Percentiles rank a stretch among this genome's conserved stretches.
Conservation (phyloP, 257 asterid species). For the Solanum commersonii region DNA sequence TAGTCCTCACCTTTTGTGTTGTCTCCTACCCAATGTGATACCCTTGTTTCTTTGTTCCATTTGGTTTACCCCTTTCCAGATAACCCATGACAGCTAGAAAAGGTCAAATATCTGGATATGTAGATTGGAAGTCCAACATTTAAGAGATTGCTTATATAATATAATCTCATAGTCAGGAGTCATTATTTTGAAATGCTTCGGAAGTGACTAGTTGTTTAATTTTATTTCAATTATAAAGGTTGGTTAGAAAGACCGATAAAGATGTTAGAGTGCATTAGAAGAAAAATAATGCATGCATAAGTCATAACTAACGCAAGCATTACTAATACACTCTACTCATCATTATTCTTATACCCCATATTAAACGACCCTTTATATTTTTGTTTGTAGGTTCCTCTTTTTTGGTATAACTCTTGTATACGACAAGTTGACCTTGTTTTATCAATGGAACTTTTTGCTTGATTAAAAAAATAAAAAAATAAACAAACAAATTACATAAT, state of each 20-base stretch:
- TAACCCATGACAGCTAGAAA: not conserved
- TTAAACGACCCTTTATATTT: too few species aligned
- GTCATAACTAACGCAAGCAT: too few species aligned
- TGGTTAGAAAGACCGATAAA: not conserved
- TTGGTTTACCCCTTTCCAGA: not conserved
- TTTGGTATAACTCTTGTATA: too few species aligned
- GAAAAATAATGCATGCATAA: too few species aligned
- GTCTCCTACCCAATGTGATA: not conserved
- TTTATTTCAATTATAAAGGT: too few species aligned
- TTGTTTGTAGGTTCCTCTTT: too few species aligned
- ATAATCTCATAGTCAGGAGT: not conserved
- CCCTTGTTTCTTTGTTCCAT: not conserved
- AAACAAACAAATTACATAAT: not conserved
- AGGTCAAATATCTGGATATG: not conserved
- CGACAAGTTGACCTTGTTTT: too few species aligned
- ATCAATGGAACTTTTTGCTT: not conserved
- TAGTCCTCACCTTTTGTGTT: not conserved
- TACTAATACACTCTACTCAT: too few species aligned
- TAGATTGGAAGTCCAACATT: not conserved
- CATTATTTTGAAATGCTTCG: not conserved
- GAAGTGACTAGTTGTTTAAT: too few species aligned
- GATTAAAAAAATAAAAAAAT: not conserved
- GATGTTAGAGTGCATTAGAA: too few species aligned
- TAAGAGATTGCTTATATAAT: not conserved
- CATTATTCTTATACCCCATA: too few species aligned